Conservation (phyloP, 495 filamentous ascomycete genomes). For the Aspergillus campestris region DNA sequence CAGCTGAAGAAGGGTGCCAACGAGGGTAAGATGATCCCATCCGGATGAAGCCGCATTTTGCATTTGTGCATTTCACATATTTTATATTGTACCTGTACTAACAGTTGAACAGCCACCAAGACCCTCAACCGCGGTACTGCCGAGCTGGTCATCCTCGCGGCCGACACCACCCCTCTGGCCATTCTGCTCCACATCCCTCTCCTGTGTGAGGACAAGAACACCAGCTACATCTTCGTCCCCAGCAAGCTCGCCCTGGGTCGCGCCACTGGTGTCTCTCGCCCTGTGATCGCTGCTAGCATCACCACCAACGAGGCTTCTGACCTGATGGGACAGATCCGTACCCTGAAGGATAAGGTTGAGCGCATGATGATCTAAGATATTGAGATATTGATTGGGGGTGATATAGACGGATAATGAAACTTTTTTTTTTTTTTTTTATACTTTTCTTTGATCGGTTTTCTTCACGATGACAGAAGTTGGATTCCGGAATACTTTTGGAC, state of each 20-base stretch:
- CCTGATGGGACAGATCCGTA: slow-evolving; percentile 72
- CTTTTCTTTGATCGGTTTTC: too few relatives aligned
- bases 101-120: slow-evolving; percentile 54
- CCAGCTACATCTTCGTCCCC: slow-evolving; percentile 55
- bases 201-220: slow-evolving; percentile 78
- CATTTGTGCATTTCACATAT: too few relatives aligned
- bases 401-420: too few relatives aligned
- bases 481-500: too few relatives aligned
- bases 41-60: too few relatives aligned
- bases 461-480: too few relatives aligned
- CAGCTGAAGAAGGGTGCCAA: slow-evolving; percentile 81
- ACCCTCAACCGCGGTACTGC: slow-evolving; percentile 81
- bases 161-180: slow-evolving; percentile 76
- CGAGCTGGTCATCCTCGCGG: slow-evolving; percentile 83
- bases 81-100: too few relatives aligned
- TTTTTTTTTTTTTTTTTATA: too few relatives aligned
- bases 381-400: background rate
- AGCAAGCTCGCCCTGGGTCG: slow-evolving; percentile 70
- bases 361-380: slow-evolving; percentile 81
- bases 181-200: slow-evolving; percentile 91
- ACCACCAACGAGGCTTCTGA: slow-evolving; percentile 92
- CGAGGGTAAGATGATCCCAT: slow-evolving; percentile 25
- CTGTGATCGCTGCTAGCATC: slow-evolving; percentile 81
- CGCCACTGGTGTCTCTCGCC: slow-evolving; percentile 63
- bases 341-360: slow-evolving; percentile 92